Conservation (phyloP, 805 yeast species). For the Sungouiozyma ichnusensis region DNA sequence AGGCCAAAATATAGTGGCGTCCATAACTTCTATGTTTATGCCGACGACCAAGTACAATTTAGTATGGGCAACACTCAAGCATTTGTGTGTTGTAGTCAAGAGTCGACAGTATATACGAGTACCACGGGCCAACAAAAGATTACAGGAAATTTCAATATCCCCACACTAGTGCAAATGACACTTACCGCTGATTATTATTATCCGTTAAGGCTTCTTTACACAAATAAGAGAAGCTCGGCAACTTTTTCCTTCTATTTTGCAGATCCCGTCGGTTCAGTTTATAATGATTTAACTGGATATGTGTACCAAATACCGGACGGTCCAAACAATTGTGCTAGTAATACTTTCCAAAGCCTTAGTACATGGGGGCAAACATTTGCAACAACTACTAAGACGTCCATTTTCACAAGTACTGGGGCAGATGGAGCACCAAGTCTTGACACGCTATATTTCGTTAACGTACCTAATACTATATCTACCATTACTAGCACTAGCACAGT, state of each 20-base stretch:
- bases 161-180: neutral
- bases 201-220: neutral
- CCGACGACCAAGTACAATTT: neutral
- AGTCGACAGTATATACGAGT: neutral
- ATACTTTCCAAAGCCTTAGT: neutral
- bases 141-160: neutral
- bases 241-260: neutral
- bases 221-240: neutral
- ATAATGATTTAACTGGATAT: neutral
- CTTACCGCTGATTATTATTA: neutral
- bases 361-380: neutral
- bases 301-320: neutral
- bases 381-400: neutral
- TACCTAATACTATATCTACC: neutral
- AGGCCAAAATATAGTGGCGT: neutral
- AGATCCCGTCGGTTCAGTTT: neutral
- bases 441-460: neutral
- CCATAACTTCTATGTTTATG: neutral
- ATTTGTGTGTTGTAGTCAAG: neutral
- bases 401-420: neutral
- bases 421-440: neutral
- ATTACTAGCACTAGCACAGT: neutral
- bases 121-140: neutral
- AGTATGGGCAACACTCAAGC: neutral
- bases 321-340: neutral